Evolutionary conservation across 768 basidiomycete genomes (phyloP).

Genomic region (Gelatoporia subvermispora): DNA sequence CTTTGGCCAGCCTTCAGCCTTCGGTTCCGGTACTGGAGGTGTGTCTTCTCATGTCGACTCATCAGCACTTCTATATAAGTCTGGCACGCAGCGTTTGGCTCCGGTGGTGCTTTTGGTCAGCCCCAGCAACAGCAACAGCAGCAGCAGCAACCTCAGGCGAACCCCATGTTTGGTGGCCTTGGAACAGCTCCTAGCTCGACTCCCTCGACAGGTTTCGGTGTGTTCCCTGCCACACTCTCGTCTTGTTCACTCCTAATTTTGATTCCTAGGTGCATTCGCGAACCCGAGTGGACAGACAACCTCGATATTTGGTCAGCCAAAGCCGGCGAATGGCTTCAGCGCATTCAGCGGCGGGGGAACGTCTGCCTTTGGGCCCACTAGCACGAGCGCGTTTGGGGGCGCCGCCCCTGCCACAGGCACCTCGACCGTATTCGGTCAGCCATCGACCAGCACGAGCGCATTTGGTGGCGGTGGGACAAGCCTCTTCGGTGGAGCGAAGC

Average conservation of each 20-base stretch:
- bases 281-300: constrained; percentile 24
- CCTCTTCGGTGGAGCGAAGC: constrained; percentile 55
- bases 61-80: constrained; percentile 15
- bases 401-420: constrained; percentile 22
- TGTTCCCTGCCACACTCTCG: constrained; percentile 10
- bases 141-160: constrained; percentile 58
- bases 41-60: constrained; percentile 20
- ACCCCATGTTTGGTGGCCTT: constrained; percentile 78
- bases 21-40: constrained; percentile 67
- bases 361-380: constrained; percentile 44
- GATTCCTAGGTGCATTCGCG: constrained; percentile 34
- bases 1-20: constrained; percentile 68
- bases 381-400: constrained; percentile 38
- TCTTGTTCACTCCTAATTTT: constrained; percentile 6
- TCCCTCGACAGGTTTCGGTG: constrained; percentile 35
- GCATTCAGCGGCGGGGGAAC: constrained; percentile 62
- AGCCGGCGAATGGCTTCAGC: constrained; percentile 73
- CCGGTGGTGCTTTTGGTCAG: constrained; percentile 57
- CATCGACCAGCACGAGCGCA: constrained; percentile 22
- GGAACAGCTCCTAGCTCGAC: constrained; percentile 27
- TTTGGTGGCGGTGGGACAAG: constrained; percentile 33
- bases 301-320: constrained; percentile 59
- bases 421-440: constrained; percentile 27
- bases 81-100: constrained; percentile 23
- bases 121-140: constrained; percentile 30